Base-by-base conservation (phyloP, 345 rosid genomes). In the Fremontodendron californicum region DNA sequence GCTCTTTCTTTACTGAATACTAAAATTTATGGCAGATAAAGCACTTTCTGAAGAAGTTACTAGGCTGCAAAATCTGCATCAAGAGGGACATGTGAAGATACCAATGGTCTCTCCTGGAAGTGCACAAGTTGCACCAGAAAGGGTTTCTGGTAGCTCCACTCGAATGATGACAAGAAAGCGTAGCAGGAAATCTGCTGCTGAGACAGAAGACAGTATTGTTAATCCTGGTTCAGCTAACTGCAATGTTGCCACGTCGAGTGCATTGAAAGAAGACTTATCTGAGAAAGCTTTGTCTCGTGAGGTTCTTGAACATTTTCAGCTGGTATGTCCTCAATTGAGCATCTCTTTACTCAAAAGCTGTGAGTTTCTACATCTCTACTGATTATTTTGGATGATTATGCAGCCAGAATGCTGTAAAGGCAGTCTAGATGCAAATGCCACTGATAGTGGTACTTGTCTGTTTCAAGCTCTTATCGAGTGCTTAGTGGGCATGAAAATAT, bases 401-500 rank as follows among this genome's bases (percentile, higher is more conserved):
- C 94, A 90, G 92, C 88, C 85, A 11, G 81, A 76, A 33, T 90
- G 90, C 87, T 87, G 87, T 80, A 78, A 71, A 78, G 76, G 84
- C 71, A 21, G 65, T 35, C 82, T 27, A 73, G 79, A 43, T 74
- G 70, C 39, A 35, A 73, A 43, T 77, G 83, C 77, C 5, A 64
- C 75, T n/a, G 74, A 57, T 13, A 61, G 80, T 68, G 68, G 82
- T 60, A 71, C 69, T 46, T 89, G 88, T 85, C 77, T 83, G 82
- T 96, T 90, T 85, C 96, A 86, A 86, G 86, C 88, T 79, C 92
- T 96, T 75, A 64, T 82, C 33, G 93, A 93, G 75, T 86, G 85
- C 80, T 71, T 87, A 67, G 70, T 90, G 12, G 93, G 93, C 83
- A 84, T 96, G 98, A 88, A 90, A 79, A 79, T 93, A 67, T 90